Percentiles rank a stretch among this genome's conserved stretches.
Conservation (phyloP, 495 filamentous ascomycete species). For the Schizothecium vesticola region DNA sequence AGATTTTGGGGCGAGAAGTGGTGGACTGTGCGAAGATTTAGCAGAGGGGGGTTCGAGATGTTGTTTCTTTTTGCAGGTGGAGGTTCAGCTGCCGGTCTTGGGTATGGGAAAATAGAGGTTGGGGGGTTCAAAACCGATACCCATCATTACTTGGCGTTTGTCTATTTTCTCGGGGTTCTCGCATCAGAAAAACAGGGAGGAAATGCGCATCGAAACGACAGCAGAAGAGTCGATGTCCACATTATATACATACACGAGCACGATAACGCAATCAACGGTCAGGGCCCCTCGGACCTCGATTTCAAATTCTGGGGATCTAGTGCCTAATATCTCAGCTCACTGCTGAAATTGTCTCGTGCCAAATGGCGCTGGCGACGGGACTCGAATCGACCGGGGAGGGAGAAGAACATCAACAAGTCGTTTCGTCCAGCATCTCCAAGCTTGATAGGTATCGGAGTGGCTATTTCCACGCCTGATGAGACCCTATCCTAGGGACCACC, state of each 20-base stretch:
- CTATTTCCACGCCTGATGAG: too few species aligned
- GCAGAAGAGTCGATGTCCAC: too few species aligned
- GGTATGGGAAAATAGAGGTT: not conserved
- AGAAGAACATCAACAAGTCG: too few species aligned
- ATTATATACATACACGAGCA: not conserved
- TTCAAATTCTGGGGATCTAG: not conserved
- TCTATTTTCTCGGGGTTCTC: not conserved
- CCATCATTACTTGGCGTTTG: not conserved
- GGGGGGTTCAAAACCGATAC: not conserved
- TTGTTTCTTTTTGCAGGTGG: not conserved
- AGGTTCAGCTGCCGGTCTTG: not conserved
- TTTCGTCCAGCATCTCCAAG: too few species aligned
- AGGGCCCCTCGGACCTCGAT: not conserved
- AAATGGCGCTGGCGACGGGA: too few species aligned
- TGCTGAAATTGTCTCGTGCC: too few species aligned
- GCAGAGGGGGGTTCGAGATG: not conserved
- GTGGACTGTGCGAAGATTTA: constrained; percentile 31
- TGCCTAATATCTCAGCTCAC: too few species aligned
- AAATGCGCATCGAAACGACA: too few species aligned
- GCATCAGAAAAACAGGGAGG: too few species aligned
- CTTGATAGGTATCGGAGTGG: too few species aligned
- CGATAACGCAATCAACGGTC: not conserved
- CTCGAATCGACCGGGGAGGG: too few species aligned
- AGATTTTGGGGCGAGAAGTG: constrained; percentile 35
- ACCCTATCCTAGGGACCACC: too few species aligned